Conservation (phyloP, 2,329 filamentous ascomycete species). For the Colletotrichum endophyticum region DNA sequence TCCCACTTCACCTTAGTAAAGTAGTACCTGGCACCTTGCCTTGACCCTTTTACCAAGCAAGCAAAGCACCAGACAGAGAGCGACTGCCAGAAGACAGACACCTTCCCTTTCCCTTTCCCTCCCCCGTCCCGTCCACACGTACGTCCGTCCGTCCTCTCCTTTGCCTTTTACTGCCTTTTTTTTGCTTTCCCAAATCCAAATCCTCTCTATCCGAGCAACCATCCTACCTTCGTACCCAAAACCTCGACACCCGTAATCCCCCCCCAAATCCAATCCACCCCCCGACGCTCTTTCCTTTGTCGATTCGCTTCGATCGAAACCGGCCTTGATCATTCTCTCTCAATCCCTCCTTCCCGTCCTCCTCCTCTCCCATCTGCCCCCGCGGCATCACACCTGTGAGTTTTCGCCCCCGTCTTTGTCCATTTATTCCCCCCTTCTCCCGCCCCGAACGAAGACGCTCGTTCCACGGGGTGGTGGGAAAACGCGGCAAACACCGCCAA, state of each 20-base stretch:
- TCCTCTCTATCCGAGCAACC: slow-evolving; percentile 17
- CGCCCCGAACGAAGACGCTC: slow-evolving; percentile 5
- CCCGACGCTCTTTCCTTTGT: slow-evolving; percentile 25
- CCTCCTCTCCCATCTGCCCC: slow-evolving; percentile 1
- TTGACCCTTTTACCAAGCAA: neutral
- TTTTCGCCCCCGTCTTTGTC: slow-evolving; percentile 6
- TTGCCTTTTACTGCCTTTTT: slow-evolving; percentile 15
- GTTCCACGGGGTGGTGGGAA: slow-evolving; percentile 15
- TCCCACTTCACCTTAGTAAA: neutral
- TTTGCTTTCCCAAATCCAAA: slow-evolving; percentile 23
- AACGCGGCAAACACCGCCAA: slow-evolving; percentile 19
- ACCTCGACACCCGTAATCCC: slow-evolving; percentile 15
- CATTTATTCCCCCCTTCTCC: slow-evolving; percentile 17
- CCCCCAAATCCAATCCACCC: slow-evolving; percentile 8
- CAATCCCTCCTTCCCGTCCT: neutral
- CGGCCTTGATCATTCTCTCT: slow-evolving; percentile 14
- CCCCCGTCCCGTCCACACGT: slow-evolving; percentile 1
- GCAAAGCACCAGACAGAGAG: neutral
- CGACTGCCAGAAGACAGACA: neutral
- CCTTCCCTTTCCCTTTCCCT: slow-evolving; percentile 10
- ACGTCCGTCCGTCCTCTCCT: slow-evolving; percentile 20
- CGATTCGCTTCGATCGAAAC: slow-evolving; percentile 24
- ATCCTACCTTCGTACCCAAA: slow-evolving; percentile 6
- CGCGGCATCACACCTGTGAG: slow-evolving; percentile 10
- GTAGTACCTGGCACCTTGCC: neutral